phyloP scores from a whole-genome alignment of 139 green algal genomes.

The Coelastrella sp. region DNA sequence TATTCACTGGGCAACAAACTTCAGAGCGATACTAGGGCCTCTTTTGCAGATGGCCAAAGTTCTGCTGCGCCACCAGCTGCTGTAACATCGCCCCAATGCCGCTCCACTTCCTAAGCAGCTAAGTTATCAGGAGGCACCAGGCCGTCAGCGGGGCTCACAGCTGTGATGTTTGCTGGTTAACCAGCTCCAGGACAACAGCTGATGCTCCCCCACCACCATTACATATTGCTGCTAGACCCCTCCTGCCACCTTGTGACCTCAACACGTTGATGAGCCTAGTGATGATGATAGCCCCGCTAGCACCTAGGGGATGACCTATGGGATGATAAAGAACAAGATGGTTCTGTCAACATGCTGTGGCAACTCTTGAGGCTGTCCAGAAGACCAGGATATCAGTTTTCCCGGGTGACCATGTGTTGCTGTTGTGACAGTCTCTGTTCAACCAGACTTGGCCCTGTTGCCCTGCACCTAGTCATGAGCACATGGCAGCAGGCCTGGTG shows the following conservation, averaged over 20 bases:
- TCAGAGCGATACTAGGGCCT: too few relatives aligned
- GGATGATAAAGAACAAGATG: background rate
- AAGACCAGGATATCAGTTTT: background rate
- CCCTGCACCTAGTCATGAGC: too few relatives aligned
- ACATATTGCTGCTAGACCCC: slow-evolving; percentile 88
- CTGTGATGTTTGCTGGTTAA: slow-evolving; percentile 12
- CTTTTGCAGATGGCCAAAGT: too few relatives aligned
- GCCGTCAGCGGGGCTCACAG: background rate
- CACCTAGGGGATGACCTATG: slow-evolving; percentile 88
- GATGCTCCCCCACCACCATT: slow-evolving; percentile 93
- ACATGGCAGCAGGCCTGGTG: too few relatives aligned
- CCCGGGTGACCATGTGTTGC: too few relatives aligned
- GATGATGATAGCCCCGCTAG: slow-evolving; percentile 88
- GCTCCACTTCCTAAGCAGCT: too few relatives aligned
- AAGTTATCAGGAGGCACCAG: too few relatives aligned
- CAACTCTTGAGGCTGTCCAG: background rate
- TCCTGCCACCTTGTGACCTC: slow-evolving; percentile 53
- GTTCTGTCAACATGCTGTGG: background rate
- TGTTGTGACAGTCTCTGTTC: too few relatives aligned
- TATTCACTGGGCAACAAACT: too few relatives aligned
- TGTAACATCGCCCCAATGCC: too few relatives aligned
- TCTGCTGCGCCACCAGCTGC: too few relatives aligned
- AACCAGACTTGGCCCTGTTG: too few relatives aligned
- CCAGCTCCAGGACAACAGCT: slow-evolving; percentile 80
- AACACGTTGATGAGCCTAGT: slow-evolving; percentile 87